phyloP scores from a whole-genome alignment of 169 alveolate genomes.

The Plasmodium blacklocki region DNA sequence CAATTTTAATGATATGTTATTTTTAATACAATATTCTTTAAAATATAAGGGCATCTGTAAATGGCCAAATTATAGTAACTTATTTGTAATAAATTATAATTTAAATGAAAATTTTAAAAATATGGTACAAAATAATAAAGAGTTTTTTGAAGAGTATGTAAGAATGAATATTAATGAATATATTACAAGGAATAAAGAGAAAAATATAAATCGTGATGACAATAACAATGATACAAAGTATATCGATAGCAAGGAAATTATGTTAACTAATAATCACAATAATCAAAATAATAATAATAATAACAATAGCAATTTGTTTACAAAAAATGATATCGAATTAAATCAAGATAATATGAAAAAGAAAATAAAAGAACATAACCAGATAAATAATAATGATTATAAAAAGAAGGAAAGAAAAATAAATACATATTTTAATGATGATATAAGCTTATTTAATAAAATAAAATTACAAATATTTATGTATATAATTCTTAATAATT shows the following conservation, averaged over 20 bases:
- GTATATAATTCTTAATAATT: conserved; percentile 76
- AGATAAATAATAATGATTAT: conserved; percentile 1
- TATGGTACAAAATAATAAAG: conserved; percentile 25
- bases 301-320: background rate
- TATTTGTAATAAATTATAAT: conserved; percentile 60
- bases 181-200: background rate
- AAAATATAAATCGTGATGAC: background rate
- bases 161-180: conserved; percentile 8
- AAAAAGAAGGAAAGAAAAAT: conserved; percentile 35
- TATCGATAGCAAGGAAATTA: too few relatives aligned
- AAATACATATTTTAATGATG: conserved; percentile 52
- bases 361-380: background rate
- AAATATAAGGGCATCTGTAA: conserved; percentile 60
- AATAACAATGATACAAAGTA: background rate
- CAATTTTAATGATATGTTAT: conserved; percentile 52
- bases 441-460: conserved; percentile 51
- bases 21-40: conserved; percentile 65
- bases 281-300: background rate
- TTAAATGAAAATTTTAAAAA: conserved; percentile 68
- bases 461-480: conserved; percentile 74
- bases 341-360: background rate
- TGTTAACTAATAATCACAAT: background rate
- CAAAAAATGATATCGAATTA: background rate
- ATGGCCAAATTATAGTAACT: conserved; percentile 68
- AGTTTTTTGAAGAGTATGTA: conserved; percentile 35